Base-by-base conservation (phyloP, 208 protist species). In the Trypanosomatidae sp. region DNA sequence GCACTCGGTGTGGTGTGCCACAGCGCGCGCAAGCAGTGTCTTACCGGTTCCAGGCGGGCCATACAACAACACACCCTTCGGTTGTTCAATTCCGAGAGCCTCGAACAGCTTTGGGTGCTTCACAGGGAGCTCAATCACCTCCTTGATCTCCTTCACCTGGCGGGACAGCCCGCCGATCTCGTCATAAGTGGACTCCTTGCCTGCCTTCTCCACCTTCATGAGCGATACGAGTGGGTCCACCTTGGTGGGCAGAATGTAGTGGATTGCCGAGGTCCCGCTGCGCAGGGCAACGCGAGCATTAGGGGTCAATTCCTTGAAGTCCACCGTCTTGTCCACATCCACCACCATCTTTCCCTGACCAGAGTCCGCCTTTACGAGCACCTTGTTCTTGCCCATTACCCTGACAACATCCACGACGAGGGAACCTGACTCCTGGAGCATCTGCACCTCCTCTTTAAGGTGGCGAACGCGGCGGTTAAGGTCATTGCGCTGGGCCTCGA, bases 141-240 rank as follows among this genome's bases (percentile, higher is more conserved):
- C 88, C 80, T 96, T 96, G 69, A 96, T 94, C 76, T 96, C 88
- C 84, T 96, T 99, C 74, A 99, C 99, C 86, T 99, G 99, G 59
- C 99, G 98, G 68, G 99, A 98, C 12, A 99, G 93, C 36, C 99
- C 99, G 69, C 99, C 99, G 73, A 99, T 99, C 90, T 99, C 99
- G 71, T 99, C 99, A 88, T 99, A 99, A 2, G 99, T 99, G 12
- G 98, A 99, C 77, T 99, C 99, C 71, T 99, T 99, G 53, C 88
- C 91, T 4, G 99, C 99, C 90, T 99, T 99, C 84, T 99, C 99
- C 15, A 99, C 98, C 81, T 99, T 98, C 99, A 99, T 99, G 28
- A 99, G 93, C 5, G 89, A 97, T 9, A 99, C 98, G 9, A 99
- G 88, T 17, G 99, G 99, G 82, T 99, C 98, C 5, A 99, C 96